These are phyloP conservation scores for Lumnitzera littorea DNA, from an alignment of 345 rosid species.

Conservation along the genomic window DNA sequence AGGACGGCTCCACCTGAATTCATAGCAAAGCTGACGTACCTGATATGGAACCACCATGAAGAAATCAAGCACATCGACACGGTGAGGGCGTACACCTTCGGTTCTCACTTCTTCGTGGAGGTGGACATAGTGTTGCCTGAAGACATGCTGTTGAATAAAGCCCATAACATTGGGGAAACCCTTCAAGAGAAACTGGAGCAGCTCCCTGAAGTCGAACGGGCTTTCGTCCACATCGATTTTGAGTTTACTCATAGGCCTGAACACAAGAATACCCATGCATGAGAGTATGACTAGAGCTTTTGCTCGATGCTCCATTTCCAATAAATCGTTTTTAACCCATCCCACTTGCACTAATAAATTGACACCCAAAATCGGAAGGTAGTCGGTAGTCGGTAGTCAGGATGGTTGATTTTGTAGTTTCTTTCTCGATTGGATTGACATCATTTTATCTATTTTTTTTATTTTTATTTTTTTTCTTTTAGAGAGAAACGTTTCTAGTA, in stretches of 20 bases:
- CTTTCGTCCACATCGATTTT: slow-evolving; percentile 80
- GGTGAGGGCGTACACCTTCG: slow-evolving; percentile 76
- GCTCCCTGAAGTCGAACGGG: slow-evolving; percentile 73
- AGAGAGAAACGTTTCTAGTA: too few relatives aligned
- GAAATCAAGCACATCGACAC: slow-evolving; percentile 69
- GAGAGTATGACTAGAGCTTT: background rate
- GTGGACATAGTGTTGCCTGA: slow-evolving; percentile 70
- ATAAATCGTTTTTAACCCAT: too few relatives aligned
- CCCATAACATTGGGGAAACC: slow-evolving; percentile 80
- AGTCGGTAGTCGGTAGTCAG: too few relatives aligned
- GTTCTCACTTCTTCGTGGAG: slow-evolving; percentile 78
- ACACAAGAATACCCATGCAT: slow-evolving; percentile 40
- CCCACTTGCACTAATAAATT: too few relatives aligned
- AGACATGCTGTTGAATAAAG: slow-evolving; percentile 56
- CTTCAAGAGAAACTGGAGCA: slow-evolving; percentile 83
- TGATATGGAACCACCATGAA: slow-evolving; percentile 80
- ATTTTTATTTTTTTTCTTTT: too few relatives aligned
- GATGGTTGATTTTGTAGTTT: too few relatives aligned
- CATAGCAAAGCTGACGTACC: slow-evolving; percentile 62
- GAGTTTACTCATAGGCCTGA: slow-evolving; percentile 77
- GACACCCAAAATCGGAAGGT: too few relatives aligned
- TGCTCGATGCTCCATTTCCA: too few relatives aligned
- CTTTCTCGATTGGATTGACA: too few relatives aligned
- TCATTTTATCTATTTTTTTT: too few relatives aligned
- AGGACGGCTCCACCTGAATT: slow-evolving; percentile 81